Evolutionary conservation across 1,139 yeast genomes (phyloP).

Genomic region (Diutina sp.): DNA sequence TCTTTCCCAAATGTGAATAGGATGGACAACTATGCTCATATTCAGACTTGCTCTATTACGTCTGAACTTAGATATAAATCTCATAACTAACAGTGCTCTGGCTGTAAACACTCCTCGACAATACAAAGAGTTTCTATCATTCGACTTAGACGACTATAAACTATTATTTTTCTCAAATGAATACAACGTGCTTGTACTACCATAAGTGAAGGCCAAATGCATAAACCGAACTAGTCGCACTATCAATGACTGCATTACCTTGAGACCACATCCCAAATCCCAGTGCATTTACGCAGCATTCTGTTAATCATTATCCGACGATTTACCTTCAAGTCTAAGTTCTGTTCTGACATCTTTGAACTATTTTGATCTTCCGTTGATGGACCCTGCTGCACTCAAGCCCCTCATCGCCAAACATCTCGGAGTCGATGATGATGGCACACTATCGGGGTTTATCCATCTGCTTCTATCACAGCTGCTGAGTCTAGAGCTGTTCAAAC

Average conservation of each 20-base stretch:
- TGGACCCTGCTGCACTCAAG: neutral
- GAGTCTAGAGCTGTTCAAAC: conserved; percentile 20
- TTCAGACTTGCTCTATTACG: no score
- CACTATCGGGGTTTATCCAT: neutral
- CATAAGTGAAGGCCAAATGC: neutral
- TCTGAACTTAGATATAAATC: no score
- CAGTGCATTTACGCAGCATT: neutral
- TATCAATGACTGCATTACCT: neutral
- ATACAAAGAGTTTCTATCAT: no score
- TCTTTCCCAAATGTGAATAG: no score
- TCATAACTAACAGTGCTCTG: no score
- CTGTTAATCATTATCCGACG: neutral
- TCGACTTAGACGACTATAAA: no score
- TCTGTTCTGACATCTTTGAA: neutral
- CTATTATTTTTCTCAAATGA: no score
- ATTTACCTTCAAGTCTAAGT: neutral
- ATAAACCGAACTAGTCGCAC: neutral
- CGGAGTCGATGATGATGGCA: neutral
- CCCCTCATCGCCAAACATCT: neutral
- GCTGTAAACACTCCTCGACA: no score
- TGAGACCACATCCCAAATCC: neutral
- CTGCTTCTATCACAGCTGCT: neutral
- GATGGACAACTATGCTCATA: no score
- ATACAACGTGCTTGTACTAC: no score
- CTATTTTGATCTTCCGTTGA: neutral